Evolutionary conservation across 2,329 filamentous ascomycete genomes (phyloP).

Genomic region (Cladosporium sp.): DNA sequence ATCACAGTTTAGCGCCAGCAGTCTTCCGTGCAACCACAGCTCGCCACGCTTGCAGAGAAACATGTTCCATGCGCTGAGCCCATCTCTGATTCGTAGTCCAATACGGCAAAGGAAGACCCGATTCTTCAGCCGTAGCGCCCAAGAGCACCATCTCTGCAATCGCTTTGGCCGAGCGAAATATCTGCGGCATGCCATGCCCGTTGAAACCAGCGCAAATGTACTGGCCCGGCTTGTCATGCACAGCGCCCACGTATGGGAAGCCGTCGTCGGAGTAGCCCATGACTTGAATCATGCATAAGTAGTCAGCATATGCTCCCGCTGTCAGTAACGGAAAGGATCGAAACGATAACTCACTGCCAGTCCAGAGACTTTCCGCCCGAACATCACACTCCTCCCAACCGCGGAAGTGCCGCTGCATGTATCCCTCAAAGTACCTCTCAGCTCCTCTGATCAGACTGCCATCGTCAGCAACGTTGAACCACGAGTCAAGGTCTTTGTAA

Average conservation of each 20-base stretch:
- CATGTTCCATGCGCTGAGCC: not conserved
- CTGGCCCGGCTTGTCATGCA: slow-evolving; percentile 44
- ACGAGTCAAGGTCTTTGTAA: slow-evolving; percentile 30
- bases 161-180: slow-evolving; percentile 44
- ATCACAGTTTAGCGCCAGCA: not conserved
- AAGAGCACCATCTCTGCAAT: slow-evolving; percentile 43
- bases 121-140: slow-evolving; percentile 7
- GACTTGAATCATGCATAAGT: not conserved
- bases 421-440: slow-evolving; percentile 46
- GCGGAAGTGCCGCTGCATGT: slow-evolving; percentile 49
- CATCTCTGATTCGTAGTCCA: not conserved
- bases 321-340: not conserved
- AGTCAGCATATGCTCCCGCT: not conserved
- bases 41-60: not conserved
- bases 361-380: slow-evolving; percentile 42
- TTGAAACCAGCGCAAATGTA: slow-evolving; percentile 53
- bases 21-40: not conserved
- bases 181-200: slow-evolving; percentile 54
- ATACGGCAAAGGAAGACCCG: slow-evolving; percentile 12
- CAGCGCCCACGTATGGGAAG: slow-evolving; percentile 45
- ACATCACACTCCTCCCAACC: slow-evolving; percentile 50
- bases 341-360: slow-evolving; percentile 35
- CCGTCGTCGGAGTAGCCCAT: slow-evolving; percentile 29
- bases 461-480: slow-evolving; percentile 51
- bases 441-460: slow-evolving; percentile 43